Percentiles rank a stretch among this genome's conserved stretches.
Conservation (phyloP, 768 basidiomycete genomes). For the Mycena chlorophos region DNA sequence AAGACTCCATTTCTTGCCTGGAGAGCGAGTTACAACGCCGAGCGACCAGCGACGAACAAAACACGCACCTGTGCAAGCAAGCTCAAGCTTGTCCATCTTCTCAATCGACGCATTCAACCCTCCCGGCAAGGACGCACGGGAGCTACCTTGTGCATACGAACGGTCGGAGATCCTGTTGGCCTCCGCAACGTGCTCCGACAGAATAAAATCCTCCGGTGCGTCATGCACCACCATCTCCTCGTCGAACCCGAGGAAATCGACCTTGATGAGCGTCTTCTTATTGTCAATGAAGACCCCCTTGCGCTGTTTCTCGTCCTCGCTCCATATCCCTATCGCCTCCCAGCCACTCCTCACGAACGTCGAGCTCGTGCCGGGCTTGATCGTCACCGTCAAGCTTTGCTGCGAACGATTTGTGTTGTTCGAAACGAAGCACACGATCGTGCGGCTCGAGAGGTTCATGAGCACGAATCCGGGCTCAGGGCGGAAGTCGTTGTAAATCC, state of each 20-base stretch:
- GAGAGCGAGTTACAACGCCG: not conserved
- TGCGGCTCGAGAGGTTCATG: slow-evolving; percentile 13
- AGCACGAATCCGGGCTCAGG: slow-evolving; percentile 17
- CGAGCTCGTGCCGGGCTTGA: slow-evolving; percentile 8
- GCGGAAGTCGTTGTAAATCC: slow-evolving; percentile 18
- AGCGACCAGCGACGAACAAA: slow-evolving; percentile 21
- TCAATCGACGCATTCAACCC: slow-evolving; percentile 21
- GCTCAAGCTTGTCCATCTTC: slow-evolving; percentile 20
- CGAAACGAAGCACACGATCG: slow-evolving; percentile 17
- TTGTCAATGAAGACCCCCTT: slow-evolving; percentile 13
- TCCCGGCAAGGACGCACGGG: slow-evolving; percentile 13
- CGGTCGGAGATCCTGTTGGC: slow-evolving; percentile 19
- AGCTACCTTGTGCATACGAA: slow-evolving; percentile 10
- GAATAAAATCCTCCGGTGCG: slow-evolving; percentile 13
- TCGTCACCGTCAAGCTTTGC: slow-evolving; percentile 1
- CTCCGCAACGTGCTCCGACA: slow-evolving; percentile 17
- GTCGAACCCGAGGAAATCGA: slow-evolving; percentile 21
- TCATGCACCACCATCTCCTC: slow-evolving; percentile 11
- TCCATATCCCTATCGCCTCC: slow-evolving; percentile 17
- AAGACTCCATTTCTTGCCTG: slow-evolving; percentile 13
- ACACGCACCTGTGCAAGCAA: slow-evolving; percentile 10
- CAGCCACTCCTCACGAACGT: slow-evolving; percentile 6
- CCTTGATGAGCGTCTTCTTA: not conserved
- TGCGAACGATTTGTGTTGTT: slow-evolving; percentile 4
- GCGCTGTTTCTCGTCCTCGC: slow-evolving; percentile 9